Evolutionary conservation across 371 early-diverging fungal species (phyloP).

Genomic region (Choanephora cucurbitarum): DNA sequence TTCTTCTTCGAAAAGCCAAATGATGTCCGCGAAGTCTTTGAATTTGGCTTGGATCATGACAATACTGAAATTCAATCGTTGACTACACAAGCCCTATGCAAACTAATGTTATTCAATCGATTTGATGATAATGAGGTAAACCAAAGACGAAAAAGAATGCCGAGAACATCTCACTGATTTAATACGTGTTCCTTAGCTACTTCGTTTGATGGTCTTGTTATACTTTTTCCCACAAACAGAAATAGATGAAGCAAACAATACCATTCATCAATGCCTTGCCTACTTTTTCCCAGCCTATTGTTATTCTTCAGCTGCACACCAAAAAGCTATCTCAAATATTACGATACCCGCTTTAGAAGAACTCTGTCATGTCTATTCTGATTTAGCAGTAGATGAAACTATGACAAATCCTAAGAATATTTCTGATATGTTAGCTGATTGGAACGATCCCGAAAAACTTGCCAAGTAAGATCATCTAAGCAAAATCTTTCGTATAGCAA

Average conservation of each 20-base stretch:
- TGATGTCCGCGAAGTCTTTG: constrained; percentile 49
- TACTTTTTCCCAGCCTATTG: constrained; percentile 87
- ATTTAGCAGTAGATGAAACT: constrained; percentile 40
- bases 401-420: constrained; percentile 59
- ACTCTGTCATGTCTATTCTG: constrained; percentile 34
- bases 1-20: constrained; percentile 19
- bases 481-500: not conserved
- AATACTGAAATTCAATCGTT: constrained; percentile 53
- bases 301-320: constrained; percentile 71
- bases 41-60: constrained; percentile 52
- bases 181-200: constrained; percentile 42
- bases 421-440: constrained; percentile 59
- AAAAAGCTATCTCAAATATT: constrained; percentile 50
- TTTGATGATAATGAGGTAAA: constrained; percentile 56
- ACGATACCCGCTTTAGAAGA: constrained; percentile 40
- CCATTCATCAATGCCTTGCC: constrained; percentile 77
- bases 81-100: constrained; percentile 65
- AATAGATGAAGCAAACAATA: constrained; percentile 55
- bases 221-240: constrained; percentile 78
- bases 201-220: constrained; percentile 69
- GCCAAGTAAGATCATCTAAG: constrained; percentile 35
- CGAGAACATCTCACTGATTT: no score
- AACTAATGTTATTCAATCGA: constrained; percentile 64
- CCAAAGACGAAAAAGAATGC: no score
- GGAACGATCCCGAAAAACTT: constrained; percentile 59